Evolutionary conservation across 2,329 filamentous ascomycete genomes (phyloP), one percentile per base, ranked within the genome.

Genomic region (Didymella glomerata): DNA sequence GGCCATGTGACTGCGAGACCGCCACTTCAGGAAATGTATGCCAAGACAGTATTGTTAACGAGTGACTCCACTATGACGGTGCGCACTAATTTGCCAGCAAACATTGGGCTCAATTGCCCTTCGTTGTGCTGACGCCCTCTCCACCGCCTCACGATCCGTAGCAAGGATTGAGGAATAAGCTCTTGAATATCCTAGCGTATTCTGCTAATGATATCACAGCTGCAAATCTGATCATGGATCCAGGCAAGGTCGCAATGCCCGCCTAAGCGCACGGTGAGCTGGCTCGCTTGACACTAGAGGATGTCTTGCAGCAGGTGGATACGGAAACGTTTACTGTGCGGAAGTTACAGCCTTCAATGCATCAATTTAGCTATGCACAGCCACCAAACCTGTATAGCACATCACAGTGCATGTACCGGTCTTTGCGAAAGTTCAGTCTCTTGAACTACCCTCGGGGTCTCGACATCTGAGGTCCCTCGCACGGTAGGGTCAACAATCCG

Each of bases 1-100:
- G 44, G 40, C 62, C 61, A 67, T 64, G 60, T 67, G 62, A 68
- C 48, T 54, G 46, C 32, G 32, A 46, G 49, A 48, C 49, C 57
- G 48, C 53, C 51, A 58, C 48, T 54, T 52, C 44, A 32, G 46
- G 44, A 56, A 51, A 50, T 57, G 52, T 45, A 55, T 58, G 60
- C 62, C 60, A 68, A 66, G 64, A 42, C 48, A 46, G 51, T 22
- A 28, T 25, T 56, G 57, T 46, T 56, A 66, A 60, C 54, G 30
- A 55, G 34, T 48, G 52, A 58, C 57, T 59, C 54, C 50, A 55
- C 54, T 54, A 45, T 62, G 54, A 52, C 48, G 56, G 47, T 45
- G 57, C 52, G 57, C 57, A 60, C 57, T 60, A 60, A 52, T n/a
- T 60, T 48, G 44, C 52, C 56, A 55, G 57, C 57, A 55, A 60